Percentiles rank a stretch among this genome's conserved stretches.
Conservation (phyloP, 305 asterid genomes). For the Ilex paraguariensis region DNA sequence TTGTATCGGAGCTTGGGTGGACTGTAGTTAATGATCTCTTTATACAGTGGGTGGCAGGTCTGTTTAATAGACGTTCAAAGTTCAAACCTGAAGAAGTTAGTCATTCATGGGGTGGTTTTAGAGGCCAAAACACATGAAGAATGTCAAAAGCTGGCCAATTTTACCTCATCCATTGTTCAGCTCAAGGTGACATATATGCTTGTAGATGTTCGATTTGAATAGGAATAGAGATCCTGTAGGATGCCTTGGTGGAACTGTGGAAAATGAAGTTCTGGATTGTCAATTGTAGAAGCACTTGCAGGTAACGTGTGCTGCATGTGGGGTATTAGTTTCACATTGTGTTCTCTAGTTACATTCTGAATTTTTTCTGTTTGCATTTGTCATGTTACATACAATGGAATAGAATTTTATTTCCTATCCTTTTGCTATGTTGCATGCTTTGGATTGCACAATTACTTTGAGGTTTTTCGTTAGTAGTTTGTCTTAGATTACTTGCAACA, state of each 20-base stretch:
- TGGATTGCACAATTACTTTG: too few relatives aligned
- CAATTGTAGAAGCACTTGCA: slow-evolving; percentile 8
- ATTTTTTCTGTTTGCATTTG: too few relatives aligned
- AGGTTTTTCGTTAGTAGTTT: too few relatives aligned
- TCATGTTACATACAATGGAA: too few relatives aligned
- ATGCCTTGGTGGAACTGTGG: neutral
- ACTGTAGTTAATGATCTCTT: slow-evolving; percentile 9
- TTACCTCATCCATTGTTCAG: slow-evolving; percentile 19
- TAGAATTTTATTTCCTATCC: too few relatives aligned
- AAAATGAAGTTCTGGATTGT: slow-evolving; percentile 1
- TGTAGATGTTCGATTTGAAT: slow-evolving; percentile 22
- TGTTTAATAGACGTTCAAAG: slow-evolving; percentile 14
- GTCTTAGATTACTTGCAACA: too few relatives aligned
- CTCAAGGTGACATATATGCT: slow-evolving; percentile 17
- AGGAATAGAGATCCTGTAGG: slow-evolving; percentile 8
- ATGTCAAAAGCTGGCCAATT: slow-evolving; percentile 19
- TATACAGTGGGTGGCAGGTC: slow-evolving; percentile 15
- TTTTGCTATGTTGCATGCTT: too few relatives aligned
- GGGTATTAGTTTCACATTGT: slow-evolving; percentile 3
- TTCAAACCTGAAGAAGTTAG: slow-evolving; percentile 13
- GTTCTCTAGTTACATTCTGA: too few relatives aligned
- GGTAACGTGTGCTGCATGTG: slow-evolving; percentile 10
- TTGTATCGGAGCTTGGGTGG: slow-evolving; percentile 20
- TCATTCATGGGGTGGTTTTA: slow-evolving; percentile 16
- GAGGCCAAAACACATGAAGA: slow-evolving; percentile 20